These are phyloP conservation scores for Teunomyces barrocoloradensis DNA, from an alignment of 805 yeast genomes.

Conservation along the genomic window DNA sequence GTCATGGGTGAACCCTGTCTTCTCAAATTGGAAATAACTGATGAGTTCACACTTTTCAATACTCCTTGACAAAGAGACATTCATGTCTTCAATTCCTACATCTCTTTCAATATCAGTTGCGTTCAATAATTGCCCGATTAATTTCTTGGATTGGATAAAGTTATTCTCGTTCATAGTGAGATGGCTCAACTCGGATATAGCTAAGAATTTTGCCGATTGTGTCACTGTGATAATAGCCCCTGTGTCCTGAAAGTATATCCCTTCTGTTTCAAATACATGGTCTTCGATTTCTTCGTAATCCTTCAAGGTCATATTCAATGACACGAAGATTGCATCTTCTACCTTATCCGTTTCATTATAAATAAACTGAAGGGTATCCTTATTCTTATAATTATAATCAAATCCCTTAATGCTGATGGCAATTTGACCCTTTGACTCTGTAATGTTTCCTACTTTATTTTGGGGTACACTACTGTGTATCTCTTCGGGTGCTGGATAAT, in stretches of 20 bases:
- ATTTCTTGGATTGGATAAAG: slow-evolving; percentile 45
- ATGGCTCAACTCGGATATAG: slow-evolving; percentile 62
- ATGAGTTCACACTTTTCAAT: slow-evolving; percentile 65
- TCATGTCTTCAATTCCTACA: slow-evolving; percentile 37
- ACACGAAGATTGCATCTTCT: slow-evolving; percentile 36
- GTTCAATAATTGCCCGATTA: slow-evolving; percentile 45
- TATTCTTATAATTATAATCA: slow-evolving; percentile 23
- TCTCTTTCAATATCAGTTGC: slow-evolving; percentile 40
- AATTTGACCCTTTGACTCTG: slow-evolving; percentile 26
- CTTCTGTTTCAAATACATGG: slow-evolving; percentile 51
- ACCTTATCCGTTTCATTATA: slow-evolving; percentile 6
- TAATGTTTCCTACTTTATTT: slow-evolving; percentile 26
- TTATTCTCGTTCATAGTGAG: slow-evolving; percentile 40
- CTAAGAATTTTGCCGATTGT: slow-evolving; percentile 61
- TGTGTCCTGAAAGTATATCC: slow-evolving; percentile 62
- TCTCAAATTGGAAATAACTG: slow-evolving; percentile 62
- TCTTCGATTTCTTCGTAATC: slow-evolving; percentile 49
- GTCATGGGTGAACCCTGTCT: slow-evolving; percentile 51
- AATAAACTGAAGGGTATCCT: slow-evolving; percentile 12
- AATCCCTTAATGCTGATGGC: slow-evolving; percentile 19
- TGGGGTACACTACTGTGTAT: slow-evolving; percentile 4
- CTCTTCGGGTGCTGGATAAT: slow-evolving; percentile 15
- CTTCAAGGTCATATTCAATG: slow-evolving; percentile 25
- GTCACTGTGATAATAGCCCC: slow-evolving; percentile 63
- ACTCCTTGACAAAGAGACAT: slow-evolving; percentile 29